phyloP scores from a whole-genome alignment of 1,284 basidiomycete species.

The Pseudozyma sp. region DNA sequence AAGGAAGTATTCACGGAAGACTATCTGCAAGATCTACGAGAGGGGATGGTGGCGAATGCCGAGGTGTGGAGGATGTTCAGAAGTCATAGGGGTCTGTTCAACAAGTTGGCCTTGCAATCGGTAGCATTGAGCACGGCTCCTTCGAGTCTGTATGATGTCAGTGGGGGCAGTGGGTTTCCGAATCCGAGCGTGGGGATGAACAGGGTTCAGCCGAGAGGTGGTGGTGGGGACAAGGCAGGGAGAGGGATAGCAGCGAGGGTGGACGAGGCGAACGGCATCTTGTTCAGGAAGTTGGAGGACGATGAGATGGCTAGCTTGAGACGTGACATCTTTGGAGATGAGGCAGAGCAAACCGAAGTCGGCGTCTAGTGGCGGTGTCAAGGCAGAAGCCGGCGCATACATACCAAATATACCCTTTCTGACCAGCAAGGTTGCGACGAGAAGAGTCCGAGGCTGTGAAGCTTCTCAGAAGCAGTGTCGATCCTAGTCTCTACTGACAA shows the following conservation, averaged over 20 bases:
- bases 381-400: background rate
- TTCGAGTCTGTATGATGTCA: conserved; percentile 47
- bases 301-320: conserved; percentile 18
- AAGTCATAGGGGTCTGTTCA: conserved; percentile 42
- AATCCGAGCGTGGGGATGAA: conserved; percentile 40
- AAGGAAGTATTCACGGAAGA: conserved; percentile 32
- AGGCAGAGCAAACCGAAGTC: background rate
- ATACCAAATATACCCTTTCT: no score
- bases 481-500: no score
- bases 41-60: conserved; percentile 37
- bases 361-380: no score
- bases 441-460: no score
- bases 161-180: conserved; percentile 48
- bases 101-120: conserved; percentile 55
- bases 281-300: conserved; percentile 31
- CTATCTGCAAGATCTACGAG: conserved; percentile 30
- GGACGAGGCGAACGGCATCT: conserved; percentile 43
- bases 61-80: conserved; percentile 53
- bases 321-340: conserved; percentile 39
- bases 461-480: no score
- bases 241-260: background rate
- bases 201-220: conserved; percentile 5
- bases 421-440: no score
- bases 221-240: background rate
- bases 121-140: conserved; percentile 49